Evolutionary conservation across 805 yeast species (phyloP), one percentile per base, ranked within the genome.

Genomic region (Zygosaccharomyces gambellarensis): DNA sequence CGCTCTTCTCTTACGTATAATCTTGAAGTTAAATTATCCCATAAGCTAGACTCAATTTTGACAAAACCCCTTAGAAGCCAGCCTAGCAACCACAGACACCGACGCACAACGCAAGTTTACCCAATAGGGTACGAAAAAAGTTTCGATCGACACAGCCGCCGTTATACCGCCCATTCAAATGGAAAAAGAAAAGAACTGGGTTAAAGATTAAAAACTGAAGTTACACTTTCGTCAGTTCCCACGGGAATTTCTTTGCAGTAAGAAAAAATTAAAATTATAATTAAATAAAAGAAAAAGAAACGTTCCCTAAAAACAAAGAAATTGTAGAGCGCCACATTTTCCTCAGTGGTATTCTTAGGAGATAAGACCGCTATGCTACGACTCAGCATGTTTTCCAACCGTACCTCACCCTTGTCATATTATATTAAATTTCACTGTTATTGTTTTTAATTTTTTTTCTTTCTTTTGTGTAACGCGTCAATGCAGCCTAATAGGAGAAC

Each of bases 141-240:
- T 42, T 42, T 42, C 36, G 45, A 42, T 42, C 36, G 45, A 42
- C 45, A 42, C 45, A 42, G 45, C 45, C 45, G 45, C 38, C 34
- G 38, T 9, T 42, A 12, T 14, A 12, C 5, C 12, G 22, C 9
- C 9, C 19, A 14, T 5, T 19, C 12, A 30, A 42, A 29, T 5
- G 29, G 29, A 19, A 11, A n/a, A 10, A 19, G 36, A 21, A 42
- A 14, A 21, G 28, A 21, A 10, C 27, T 28, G 8, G 9, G 22
- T 30, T 30, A 4, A 14, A 14, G 10, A 25, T 39, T 39, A 4
- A 21, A 27, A 1, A 25, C 6, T 8, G 9, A 25, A 25, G 3
- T 8, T 25, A 25, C 28, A 8, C 9, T 25, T 6, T 25, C 6
- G 9, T 25, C 1, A 25, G 28, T 2, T 25, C 28, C 28, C 28